Percentiles rank a stretch among this genome's conserved stretches.
These are phyloP conservation scores for Blastocladiella emersonii DNA, from an alignment of 371 early-diverging fungal species.

Conservation along the genomic window DNA sequence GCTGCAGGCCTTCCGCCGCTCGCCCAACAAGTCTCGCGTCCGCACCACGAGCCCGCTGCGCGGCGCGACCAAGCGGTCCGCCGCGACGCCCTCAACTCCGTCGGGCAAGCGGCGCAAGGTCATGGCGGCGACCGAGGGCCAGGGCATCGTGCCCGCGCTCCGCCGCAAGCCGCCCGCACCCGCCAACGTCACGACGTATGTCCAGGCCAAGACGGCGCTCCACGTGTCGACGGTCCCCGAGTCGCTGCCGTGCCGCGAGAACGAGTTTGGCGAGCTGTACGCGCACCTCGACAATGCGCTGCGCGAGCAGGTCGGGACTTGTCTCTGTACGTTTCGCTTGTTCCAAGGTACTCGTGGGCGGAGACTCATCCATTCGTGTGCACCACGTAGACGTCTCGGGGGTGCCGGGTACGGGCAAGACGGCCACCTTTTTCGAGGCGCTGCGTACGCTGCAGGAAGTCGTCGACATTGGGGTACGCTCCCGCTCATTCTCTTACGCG, in stretches of 20 bases:
- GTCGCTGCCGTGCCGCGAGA: slow-evolving; percentile 77
- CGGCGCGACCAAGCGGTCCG: neutral
- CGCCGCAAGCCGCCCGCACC: neutral
- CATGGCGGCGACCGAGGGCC: neutral
- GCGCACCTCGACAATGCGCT: slow-evolving; percentile 55
- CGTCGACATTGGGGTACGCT: slow-evolving; percentile 43
- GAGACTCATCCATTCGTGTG: neutral
- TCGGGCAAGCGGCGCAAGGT: neutral
- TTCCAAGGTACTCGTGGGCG: neutral
- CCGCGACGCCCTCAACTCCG: neutral
- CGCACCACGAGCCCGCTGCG: neutral
- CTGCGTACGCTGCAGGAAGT: slow-evolving; percentile 56
- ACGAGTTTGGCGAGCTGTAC: slow-evolving; percentile 66
- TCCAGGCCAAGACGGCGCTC: slow-evolving; percentile 55
- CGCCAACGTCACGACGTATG: slow-evolving; percentile 10
- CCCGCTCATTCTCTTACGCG: neutral
- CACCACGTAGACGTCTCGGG: slow-evolving; percentile 83
- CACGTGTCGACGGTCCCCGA: slow-evolving; percentile 83
- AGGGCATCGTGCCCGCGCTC: neutral
- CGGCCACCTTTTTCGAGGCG: slow-evolving; percentile 82
- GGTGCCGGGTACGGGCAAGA: slow-evolving; percentile 96
- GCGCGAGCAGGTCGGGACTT: slow-evolving; percentile 59
- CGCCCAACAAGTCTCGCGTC: neutral
- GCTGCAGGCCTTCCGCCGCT: neutral
- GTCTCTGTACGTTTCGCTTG: slow-evolving; percentile 47